phyloP scores from a whole-genome alignment of 805 yeast genomes.

The Saccharomycopsis lassenensis region DNA sequence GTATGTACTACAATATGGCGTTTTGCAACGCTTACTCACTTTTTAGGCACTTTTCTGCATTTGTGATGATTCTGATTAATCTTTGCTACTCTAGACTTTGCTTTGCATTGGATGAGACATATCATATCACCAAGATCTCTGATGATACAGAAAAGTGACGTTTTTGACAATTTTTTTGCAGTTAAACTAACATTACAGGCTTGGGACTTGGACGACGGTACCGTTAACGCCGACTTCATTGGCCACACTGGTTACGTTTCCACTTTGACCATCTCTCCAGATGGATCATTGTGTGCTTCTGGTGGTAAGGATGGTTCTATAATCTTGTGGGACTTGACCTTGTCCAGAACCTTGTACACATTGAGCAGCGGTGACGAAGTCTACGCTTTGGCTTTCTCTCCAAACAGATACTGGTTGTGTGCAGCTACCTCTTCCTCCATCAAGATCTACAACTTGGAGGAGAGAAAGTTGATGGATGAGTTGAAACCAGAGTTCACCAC shows the following conservation, averaged over 20 bases:
- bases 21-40: constrained; percentile 4
- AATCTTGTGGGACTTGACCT: constrained; percentile 95
- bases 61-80: constrained; percentile 28
- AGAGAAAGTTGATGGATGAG: constrained; percentile 88
- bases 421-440: constrained; percentile 98
- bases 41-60: constrained; percentile 3
- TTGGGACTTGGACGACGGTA: constrained; percentile 84
- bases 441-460: constrained; percentile 96
- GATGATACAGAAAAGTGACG: constrained; percentile 32
- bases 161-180: constrained; percentile 3
- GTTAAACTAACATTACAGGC: constrained; percentile 43
- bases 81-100: constrained; percentile 99
- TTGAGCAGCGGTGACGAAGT: constrained; percentile 93
- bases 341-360: constrained; percentile 81
- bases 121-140: constrained; percentile 97
- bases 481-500: constrained; percentile 95
- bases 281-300: constrained; percentile 98
- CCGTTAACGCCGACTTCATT: constrained; percentile 87
- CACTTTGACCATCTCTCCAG: constrained; percentile 96
- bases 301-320: constrained; percentile 99
- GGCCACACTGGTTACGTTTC: constrained; percentile 99
- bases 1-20: constrained; percentile 49
- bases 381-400: constrained; percentile 98
- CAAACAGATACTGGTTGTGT: constrained; percentile 99
- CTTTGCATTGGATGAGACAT: constrained; percentile 85